Base-by-base conservation (phyloP, 768 basidiomycete species). In the Kwoniella dejecticola region DNA sequence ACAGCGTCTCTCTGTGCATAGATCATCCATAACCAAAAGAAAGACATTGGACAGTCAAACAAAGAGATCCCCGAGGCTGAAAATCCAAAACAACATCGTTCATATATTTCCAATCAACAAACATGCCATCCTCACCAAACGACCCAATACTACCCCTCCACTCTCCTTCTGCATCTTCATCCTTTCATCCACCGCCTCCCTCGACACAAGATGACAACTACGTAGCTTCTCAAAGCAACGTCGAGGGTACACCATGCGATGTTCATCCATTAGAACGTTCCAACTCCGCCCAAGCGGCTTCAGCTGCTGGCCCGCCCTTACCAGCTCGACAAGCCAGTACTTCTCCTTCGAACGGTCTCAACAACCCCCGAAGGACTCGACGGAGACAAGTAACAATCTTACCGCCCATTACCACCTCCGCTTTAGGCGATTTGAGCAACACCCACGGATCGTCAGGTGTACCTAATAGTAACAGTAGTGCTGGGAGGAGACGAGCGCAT, bases 401-500 rank as follows among this genome's bases (percentile, higher is more conserved):
- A 26, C 58, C 58, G 6, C 49, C 58, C 12, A 44, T 60, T 8
- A 60, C 58, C 7, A 30, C 40, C 8, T 44, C 58, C 12, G 50
- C 58, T 13, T 30, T 60, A 10, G 58, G 42, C 2, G 49, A 60
- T 53, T 21, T 52, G 11, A 50, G 49, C 12, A 24, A 29, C 8
- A 52, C 19, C 1, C 58, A 60, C 31, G 36, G 47, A 21, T 45
- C 58, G 7, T 23, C 57, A 36, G 15, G 33, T 36, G 7, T 36
- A 15, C 27, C 47, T 0, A 17, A n/a, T 15, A 17, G 17, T 5
- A 49, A 48, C n/a, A 50, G 58, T 17, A 21, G 17, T 13, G 38
- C 21, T 17, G 57, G 57, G 3, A 45, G 60, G 15, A 46, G 52
- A 26, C 17, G 60, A 49, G 60, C 60, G 11, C 60, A 62, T 29